Evolutionary conservation across 176 grass and related monocot species (phyloP), one percentile per base, ranked within the genome.

Genomic region (Zoysia pacifica): DNA sequence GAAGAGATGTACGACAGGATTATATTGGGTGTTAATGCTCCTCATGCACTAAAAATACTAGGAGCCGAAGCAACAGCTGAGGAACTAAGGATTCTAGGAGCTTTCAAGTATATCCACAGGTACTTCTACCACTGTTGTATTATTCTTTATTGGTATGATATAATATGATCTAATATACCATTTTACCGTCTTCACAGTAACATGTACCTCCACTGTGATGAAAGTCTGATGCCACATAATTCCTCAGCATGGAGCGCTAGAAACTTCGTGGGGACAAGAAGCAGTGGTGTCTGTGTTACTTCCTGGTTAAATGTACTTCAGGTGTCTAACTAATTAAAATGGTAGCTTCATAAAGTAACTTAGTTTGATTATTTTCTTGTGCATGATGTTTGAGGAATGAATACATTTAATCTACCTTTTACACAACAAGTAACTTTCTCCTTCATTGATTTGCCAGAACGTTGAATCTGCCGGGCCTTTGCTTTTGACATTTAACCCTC

Each of bases 261-360:
- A 91, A 97, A 97, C 69, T 97, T 97, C 82, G 51, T 90, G 69
- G 89, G 91, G 14, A 86, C 89, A 7, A 91, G 82, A 2, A 75
- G 68, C 13, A 86, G n/a, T 3, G 87, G 91, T 0, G 89, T 90
- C 55, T 92, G 83, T 66, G 73, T 97, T 65, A 97, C 94, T 65
- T 94, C 90, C 82, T 97, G 91, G 94, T 75, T 97, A 38, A 97
- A 97, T 54, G 20, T 94, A 4, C 87, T 97, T 61, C 94, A 97
- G 91, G 94, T 94, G 19, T 6, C 52, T 55, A 18, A 16, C 0
- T 62, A 16, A 76, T 4, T 56, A 42, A 43, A 37, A 70, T 59
- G 2, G 16, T 18, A 76, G 35, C 74, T 63, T 63, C 44, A 48
- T 37, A 15, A 2, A 56, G 15, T 43, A 5, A 55, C 3, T 46